phyloP scores from a whole-genome alignment of 2,329 filamentous ascomycete species.

The Fusarium proliferatum region DNA sequence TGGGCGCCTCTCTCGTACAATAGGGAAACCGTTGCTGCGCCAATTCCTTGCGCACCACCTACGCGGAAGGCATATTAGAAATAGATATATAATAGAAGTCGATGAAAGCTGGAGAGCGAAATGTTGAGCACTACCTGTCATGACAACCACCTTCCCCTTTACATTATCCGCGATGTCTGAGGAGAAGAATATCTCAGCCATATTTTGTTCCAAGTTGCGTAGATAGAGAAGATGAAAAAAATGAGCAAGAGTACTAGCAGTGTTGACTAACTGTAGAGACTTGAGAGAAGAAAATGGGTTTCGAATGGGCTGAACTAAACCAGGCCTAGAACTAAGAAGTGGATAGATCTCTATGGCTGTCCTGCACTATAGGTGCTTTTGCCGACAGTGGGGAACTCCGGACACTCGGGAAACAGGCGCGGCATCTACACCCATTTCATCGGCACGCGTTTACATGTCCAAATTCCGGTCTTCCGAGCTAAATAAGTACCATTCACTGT shows the following conservation, averaged over 20 bases:
- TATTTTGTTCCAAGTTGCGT: not conserved
- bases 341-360: rapidly evolving
- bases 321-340: not conserved
- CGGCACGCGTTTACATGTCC: not conserved
- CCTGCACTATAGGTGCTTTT: not conserved
- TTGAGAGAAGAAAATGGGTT: not conserved
- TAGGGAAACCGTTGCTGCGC: not conserved
- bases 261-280: no score
- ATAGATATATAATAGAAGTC: rapidly evolving
- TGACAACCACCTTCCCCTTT: not conserved
- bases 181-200: not conserved
- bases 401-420: not conserved
- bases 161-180: not conserved
- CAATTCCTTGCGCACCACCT: slow-evolving; percentile 4
- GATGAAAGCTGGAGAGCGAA: rapidly evolving
- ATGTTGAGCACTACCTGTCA: not conserved
- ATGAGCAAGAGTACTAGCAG: rapidly evolving
- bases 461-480: not conserved
- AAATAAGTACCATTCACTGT: not conserved
- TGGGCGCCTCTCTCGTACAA: not conserved
- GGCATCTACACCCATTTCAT: not conserved
- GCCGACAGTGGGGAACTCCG: not conserved
- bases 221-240: rapidly evolving
- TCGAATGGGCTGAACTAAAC: no score
- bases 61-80: rapidly evolving